Percentiles rank a stretch among this genome's conserved stretches.
phyloP scores from a whole-genome alignment of 2,329 filamentous ascomycete species.

The Chaetomiaceae sp. region DNA sequence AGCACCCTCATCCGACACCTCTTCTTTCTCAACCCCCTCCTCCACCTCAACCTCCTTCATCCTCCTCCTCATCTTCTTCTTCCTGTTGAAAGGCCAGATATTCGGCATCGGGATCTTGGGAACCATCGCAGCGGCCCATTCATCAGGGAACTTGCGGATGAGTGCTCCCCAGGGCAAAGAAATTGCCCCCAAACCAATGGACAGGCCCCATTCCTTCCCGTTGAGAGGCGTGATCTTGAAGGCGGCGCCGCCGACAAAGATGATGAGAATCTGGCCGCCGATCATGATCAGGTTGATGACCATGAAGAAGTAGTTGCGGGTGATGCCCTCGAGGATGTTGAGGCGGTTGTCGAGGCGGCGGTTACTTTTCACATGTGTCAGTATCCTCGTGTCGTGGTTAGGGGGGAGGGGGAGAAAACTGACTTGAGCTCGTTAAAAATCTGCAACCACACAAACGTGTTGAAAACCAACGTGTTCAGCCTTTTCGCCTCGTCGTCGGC shows the following conservation, averaged over 20 bases:
- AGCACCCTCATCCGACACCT: neutral
- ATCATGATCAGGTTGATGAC: slow-evolving; percentile 77
- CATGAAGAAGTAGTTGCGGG: slow-evolving; percentile 76
- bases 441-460: slow-evolving; percentile 82
- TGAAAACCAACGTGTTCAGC: slow-evolving; percentile 68
- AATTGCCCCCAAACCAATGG: slow-evolving; percentile 68
- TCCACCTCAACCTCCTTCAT: neutral
- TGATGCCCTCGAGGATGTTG: slow-evolving; percentile 82
- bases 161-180: slow-evolving; percentile 70
- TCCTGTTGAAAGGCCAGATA: slow-evolving; percentile 17
- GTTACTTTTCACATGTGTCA: too few species aligned
- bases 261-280: slow-evolving; percentile 77
- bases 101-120: slow-evolving; percentile 23
- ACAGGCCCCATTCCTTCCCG: slow-evolving; percentile 76
- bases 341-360: slow-evolving; percentile 80
- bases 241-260: slow-evolving; percentile 73
- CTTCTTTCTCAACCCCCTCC: slow-evolving; percentile 7
- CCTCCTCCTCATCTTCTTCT: slow-evolving; percentile 2
- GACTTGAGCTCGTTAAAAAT: slow-evolving; percentile 79
- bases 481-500: slow-evolving; percentile 40
- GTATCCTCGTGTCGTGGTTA: too few species aligned
- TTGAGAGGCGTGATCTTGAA: slow-evolving; percentile 64
- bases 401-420: slow-evolving; percentile 23
- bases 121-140: slow-evolving; percentile 31
- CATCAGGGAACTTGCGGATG: slow-evolving; percentile 71